phyloP scores from a whole-genome alignment of 805 yeast genomes.

The Maudiozyma barnettii region DNA sequence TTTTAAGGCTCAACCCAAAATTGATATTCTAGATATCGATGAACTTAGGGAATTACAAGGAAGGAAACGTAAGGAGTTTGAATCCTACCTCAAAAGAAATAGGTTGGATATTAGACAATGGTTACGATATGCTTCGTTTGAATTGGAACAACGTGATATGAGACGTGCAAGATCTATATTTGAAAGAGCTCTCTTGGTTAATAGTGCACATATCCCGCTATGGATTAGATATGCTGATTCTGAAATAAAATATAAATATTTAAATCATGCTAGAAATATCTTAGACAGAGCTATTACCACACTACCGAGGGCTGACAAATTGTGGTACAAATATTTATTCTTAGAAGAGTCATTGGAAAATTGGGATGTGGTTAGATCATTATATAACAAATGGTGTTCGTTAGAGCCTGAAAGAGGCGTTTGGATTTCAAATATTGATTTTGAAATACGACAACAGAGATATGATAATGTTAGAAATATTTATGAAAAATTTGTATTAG shows the following conservation, averaged over 20 bases:
- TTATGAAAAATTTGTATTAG: constrained; percentile 45
- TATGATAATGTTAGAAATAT: constrained; percentile 47
- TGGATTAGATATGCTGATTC: constrained; percentile 80
- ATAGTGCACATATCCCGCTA: constrained; percentile 64
- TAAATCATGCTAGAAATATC: constrained; percentile 83
- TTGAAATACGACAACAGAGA: constrained; percentile 61
- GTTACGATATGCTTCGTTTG: constrained; percentile 88
- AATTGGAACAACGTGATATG: constrained; percentile 67
- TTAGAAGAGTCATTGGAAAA: constrained; percentile 74
- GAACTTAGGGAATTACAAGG: constrained; percentile 71
- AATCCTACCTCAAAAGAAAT: constrained; percentile 78
- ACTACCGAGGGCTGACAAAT: constrained; percentile 70
- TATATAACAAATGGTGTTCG: constrained; percentile 71
- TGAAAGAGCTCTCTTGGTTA: constrained; percentile 78
- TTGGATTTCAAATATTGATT: constrained; percentile 65
- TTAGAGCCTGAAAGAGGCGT: constrained; percentile 64
- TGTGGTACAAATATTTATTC: constrained; percentile 78
- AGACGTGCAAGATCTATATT: constrained; percentile 76
- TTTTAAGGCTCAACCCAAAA: constrained; percentile 27
- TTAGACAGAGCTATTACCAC: constrained; percentile 66
- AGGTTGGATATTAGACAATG: constrained; percentile 77
- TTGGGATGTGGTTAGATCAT: constrained; percentile 45
- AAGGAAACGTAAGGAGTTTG: constrained; percentile 71
- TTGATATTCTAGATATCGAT: constrained; percentile 60
- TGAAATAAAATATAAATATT: constrained; percentile 61